Percentiles rank a stretch among this genome's conserved stretches.
Conservation (phyloP, 306 rosid species). For the Sechiopsis laciniata region DNA sequence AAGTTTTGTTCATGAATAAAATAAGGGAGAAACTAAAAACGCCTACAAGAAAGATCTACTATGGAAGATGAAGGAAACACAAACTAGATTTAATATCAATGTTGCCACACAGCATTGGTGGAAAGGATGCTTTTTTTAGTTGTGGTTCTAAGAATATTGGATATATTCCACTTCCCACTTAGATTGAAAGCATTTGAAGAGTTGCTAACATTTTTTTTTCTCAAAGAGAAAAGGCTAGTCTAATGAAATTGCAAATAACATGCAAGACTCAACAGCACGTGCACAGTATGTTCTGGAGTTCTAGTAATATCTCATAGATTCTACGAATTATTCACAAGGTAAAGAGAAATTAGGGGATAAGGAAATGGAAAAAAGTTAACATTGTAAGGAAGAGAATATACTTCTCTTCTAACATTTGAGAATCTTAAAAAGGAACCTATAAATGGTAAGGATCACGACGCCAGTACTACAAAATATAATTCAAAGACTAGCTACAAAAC, state of each 20-base stretch:
- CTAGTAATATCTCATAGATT: background rate
- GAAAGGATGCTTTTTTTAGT: too few relatives aligned
- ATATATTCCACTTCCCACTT: too few relatives aligned
- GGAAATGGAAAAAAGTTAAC: background rate
- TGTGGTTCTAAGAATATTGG: too few relatives aligned
- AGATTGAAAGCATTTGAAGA: too few relatives aligned
- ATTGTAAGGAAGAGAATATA: background rate
- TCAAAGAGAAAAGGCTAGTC: too few relatives aligned
- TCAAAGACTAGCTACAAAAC: slow-evolving; percentile 17
- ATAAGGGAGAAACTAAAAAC: too few relatives aligned
- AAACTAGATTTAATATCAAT: too few relatives aligned
- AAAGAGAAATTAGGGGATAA: background rate
- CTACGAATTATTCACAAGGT: background rate
- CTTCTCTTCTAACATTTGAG: background rate
- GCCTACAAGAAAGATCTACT: too few relatives aligned
- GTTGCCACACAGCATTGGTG: too few relatives aligned
- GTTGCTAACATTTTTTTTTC: too few relatives aligned
- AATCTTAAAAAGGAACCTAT: background rate
- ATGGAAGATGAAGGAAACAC: too few relatives aligned
- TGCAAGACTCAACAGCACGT: background rate
- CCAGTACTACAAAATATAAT: background rate
- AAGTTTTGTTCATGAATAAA: too few relatives aligned
- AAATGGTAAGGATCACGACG: slow-evolving; percentile 9
- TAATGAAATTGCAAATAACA: background rate
- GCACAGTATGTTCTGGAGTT: background rate